Base-by-base conservation (phyloP, 129 eudicot species). In the Saposhnikovia divaricata region DNA sequence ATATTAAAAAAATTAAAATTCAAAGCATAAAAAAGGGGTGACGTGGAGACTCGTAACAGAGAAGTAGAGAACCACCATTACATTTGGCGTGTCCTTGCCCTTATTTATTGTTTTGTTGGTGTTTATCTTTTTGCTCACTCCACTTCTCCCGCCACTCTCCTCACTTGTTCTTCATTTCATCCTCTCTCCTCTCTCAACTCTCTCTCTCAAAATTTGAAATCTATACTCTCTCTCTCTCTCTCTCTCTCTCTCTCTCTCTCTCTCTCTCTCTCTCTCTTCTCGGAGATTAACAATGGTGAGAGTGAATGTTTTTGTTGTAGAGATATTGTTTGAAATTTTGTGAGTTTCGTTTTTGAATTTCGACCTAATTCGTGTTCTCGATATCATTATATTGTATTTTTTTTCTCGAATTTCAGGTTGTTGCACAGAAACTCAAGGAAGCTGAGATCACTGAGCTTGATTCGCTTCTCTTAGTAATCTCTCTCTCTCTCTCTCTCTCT, bases 391-490 rank as follows among this genome's bases (percentile, higher is more conserved):
- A 44, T n/a, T 72, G 72, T 46, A 79, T 48, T 77, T 10, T 72
- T 72, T 78, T 25, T 81, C 65, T 80, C 72, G 77, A 70, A 78
- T 83, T 77, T 83, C 93, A 94, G 98, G 93, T 94, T 55, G 92
- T 90, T 69, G 97, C 91, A 4, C 99, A 95, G 93, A 92, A 95
- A 53, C 34, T 90, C 82, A 92, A 92, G 91, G 97, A 95, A 90
- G 79, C 93, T 47, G 99, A 90, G 89, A 89, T 95, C 83, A 95
- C 99, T 0, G 97, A 95, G 87, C 97, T 92, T 89, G 99, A 92
- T 79, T 95, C 99, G 38, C 99, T 95, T 66, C 90, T 95, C 57
- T 90, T 95, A 61, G 99, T 95, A 88, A 90, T 16, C 13, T 14
- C 61, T 45, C 42, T 39, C 42, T 39, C 34, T 31, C 34, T 31